These are phyloP conservation scores for Chaetomium cochliodes DNA, from an alignment of 495 filamentous ascomycete genomes.

Conservation along the genomic window DNA sequence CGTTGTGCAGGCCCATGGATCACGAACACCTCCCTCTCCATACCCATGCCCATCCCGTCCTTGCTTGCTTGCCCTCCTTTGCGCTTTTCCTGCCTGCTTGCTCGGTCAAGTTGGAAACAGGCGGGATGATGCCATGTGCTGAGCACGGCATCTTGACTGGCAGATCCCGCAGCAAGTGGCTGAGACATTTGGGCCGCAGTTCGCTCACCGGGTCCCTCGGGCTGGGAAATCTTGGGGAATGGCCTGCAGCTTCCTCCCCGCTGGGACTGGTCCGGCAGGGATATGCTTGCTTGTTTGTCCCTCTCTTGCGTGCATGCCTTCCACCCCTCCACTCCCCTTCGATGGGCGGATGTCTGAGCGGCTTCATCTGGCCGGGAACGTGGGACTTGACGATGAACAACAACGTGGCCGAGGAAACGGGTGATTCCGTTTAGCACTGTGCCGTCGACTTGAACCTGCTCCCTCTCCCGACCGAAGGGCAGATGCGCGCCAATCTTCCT, in stretches of 20 bases:
- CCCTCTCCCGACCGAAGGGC: not conserved
- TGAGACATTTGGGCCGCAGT: conserved; percentile 3
- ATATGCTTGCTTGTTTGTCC: not conserved
- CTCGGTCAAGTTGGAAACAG: not conserved
- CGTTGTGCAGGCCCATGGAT: not conserved
- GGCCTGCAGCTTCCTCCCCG: not conserved
- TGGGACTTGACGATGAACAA: not conserved
- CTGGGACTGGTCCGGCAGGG: conserved; percentile 1
- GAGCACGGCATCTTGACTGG: not conserved
- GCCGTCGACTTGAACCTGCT: not conserved
- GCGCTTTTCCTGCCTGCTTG: not conserved
- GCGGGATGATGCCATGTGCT: not conserved
- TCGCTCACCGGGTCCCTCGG: conserved; percentile 1
- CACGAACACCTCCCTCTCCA: not conserved
- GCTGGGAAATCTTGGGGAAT: not conserved
- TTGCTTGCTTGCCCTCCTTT: not conserved
- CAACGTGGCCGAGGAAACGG: not conserved
- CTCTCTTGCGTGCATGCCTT: not conserved
- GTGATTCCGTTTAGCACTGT: not conserved
- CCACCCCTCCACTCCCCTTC: not conserved
- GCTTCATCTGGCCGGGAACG: not conserved
- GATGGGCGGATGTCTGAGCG: not conserved
- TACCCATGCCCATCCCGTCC: not conserved
- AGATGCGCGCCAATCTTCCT: not conserved
- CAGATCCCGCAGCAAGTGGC: not conserved